These are phyloP conservation scores for Aspergillus spinulosporus DNA, from an alignment of 2,329 filamentous ascomycete species.

Conservation along the genomic window DNA sequence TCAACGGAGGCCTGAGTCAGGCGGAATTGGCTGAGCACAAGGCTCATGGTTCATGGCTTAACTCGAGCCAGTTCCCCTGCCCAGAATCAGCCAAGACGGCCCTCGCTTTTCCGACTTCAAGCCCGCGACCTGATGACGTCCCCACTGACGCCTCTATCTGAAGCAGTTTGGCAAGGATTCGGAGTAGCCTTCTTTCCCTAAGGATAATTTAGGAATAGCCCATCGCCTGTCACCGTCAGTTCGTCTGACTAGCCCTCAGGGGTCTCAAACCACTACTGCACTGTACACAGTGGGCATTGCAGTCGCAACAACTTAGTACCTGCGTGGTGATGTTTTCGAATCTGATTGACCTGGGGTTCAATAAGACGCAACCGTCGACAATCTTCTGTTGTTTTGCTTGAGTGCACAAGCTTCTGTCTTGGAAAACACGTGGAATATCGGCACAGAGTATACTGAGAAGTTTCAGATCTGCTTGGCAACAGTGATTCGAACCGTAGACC, in stretches of 20 bases:
- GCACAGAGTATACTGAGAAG: neutral
- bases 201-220: neutral
- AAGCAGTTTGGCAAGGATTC: constrained; percentile 2
- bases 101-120: neutral
- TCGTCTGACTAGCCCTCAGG: neutral
- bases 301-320: neutral
- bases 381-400: too few species aligned
- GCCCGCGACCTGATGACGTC: neutral
- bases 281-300: neutral
- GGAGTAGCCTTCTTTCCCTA: neutral
- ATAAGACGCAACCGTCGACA: too few species aligned
- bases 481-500: neutral
- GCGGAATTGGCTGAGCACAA: neutral
- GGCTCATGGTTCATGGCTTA: constrained; percentile 3
- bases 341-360: too few species aligned
- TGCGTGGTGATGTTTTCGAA: too few species aligned
- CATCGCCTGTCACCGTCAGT: neutral
- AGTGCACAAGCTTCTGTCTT: neutral
- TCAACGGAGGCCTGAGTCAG: neutral
- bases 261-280: neutral
- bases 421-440: neutral
- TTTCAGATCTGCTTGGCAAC: neutral
- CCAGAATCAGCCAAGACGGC: neutral
- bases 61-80: neutral
- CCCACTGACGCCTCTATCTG: constrained; percentile 1